Evolutionary conservation across 106 monocot species (phyloP).

Genomic region (Apostasia shenzhenica): DNA sequence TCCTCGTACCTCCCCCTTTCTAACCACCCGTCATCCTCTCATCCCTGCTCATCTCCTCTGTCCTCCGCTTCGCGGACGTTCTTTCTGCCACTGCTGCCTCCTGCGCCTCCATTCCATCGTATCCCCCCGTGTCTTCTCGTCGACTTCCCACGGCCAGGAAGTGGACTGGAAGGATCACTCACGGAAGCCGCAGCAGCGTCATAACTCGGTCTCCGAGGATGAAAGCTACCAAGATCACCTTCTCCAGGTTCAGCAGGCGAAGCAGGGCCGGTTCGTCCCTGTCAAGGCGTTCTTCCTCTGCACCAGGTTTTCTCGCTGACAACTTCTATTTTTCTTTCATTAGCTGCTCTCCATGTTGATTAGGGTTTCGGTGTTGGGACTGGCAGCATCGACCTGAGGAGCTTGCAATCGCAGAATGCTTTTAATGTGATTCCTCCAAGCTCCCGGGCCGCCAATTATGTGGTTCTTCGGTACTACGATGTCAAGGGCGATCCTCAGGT

Average conservation of each 20-base stretch:
- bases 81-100: not conserved
- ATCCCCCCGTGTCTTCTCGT: conserved; percentile 12
- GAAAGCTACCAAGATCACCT: conserved; percentile 53
- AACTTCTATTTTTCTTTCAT: not conserved
- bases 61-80: not conserved
- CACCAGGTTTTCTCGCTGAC: conserved; percentile 38
- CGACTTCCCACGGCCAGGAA: conserved; percentile 26
- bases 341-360: not conserved
- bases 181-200: conserved; percentile 9
- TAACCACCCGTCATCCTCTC: not conserved
- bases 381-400: conserved; percentile 82
- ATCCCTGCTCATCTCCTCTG: not conserved
- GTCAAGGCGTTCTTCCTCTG: conserved; percentile 91
- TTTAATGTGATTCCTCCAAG: conserved; percentile 88
- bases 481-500: conserved; percentile 47
- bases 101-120: conserved; percentile 2
- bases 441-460: conserved; percentile 86
- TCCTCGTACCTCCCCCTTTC: not conserved
- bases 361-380: not conserved
- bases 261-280: conserved; percentile 73
- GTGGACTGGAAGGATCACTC: conserved; percentile 28
- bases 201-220: conserved; percentile 22
- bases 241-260: conserved; percentile 78
- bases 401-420: conserved; percentile 85
- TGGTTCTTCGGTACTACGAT: conserved; percentile 84